Evolutionary conservation across 306 rosid species (phyloP), one percentile per base, ranked within the genome.

Genomic region (Sechiopsis laciniata): DNA sequence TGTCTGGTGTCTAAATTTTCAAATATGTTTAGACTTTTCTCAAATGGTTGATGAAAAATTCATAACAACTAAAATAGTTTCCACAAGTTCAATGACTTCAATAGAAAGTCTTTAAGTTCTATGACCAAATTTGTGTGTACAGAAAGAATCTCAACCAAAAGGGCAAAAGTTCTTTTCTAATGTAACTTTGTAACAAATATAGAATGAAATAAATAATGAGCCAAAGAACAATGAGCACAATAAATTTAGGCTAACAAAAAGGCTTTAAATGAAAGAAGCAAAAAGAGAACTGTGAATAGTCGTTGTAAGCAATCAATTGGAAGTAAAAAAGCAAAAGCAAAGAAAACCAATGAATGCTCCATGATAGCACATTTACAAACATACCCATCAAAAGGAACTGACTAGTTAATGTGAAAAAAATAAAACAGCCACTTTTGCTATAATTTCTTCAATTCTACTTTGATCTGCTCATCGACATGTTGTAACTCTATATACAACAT

Each of bases 271-370:
- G 37, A 32, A 32, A 32, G 37, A 81, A 82, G 76, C 80, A 72
- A 80, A 78, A 73, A 78, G 76, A 79, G 77, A 73, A 79, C 32
- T 75, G 73, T 60, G 64, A 79, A 74, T 64, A 75, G 83, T 82
- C 77, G 82, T 82, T 87, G 78, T 67, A 71, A 57, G 74, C 78
- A 80, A 80, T 87, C 78, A 87, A 86, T 87, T 80, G 75, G 17
- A 40, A 66, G 72, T n/a, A 60, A 26, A 66, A 42, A 6, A 66
- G n/a, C 4, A 42, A 65, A 13, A 21, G 14, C 13, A 46, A 50
- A 20, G 45, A 48, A 46, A 69, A 2, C 2, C 35, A 20, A 6
- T 11, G 55, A 67, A 67, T 45, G 35, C 55, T 35, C 37, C 10
- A 67, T 67, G 17, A 67, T 67, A 67, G 11, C 65, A 58, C 64